phyloP scores from a whole-genome alignment of 1,139 yeast species.

The Yueomyces sp. region DNA sequence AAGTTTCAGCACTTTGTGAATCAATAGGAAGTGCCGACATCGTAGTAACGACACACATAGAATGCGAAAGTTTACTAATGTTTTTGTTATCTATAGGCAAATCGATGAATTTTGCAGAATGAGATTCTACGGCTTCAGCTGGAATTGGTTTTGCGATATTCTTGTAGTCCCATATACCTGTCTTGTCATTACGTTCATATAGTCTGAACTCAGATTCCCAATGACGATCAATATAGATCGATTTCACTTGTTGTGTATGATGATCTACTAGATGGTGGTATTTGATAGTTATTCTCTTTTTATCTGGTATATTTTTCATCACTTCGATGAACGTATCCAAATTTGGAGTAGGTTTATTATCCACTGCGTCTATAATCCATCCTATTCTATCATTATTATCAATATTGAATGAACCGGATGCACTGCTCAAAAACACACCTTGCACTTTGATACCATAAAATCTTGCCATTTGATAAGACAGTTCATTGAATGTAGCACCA shows the following conservation, averaged over 20 bases:
- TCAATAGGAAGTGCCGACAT: conserved; percentile 61
- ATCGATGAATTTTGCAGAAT: conserved; percentile 58
- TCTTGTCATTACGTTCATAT: conserved; percentile 64
- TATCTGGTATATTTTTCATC: conserved; percentile 67
- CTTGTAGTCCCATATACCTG: conserved; percentile 82
- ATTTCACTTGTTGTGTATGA: conserved; percentile 53
- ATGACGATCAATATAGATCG: conserved; percentile 69
- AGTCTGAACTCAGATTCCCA: conserved; percentile 66
- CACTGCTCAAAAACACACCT: conserved; percentile 73
- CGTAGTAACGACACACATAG: conserved; percentile 59
- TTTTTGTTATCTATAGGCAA: conserved; percentile 48
- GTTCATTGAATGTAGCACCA: conserved; percentile 76
- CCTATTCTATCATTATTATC: conserved; percentile 48
- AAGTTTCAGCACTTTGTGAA: conserved; percentile 52
- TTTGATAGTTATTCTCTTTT: conserved; percentile 55
- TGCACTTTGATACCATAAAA: conserved; percentile 69
- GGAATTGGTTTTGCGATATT: conserved; percentile 57
- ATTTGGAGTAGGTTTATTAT: conserved; percentile 60
- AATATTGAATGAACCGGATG: conserved; percentile 65
- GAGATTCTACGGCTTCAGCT: conserved; percentile 38
- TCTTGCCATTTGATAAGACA: conserved; percentile 83
- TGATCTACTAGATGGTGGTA: conserved; percentile 74
- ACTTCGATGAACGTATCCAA: conserved; percentile 67
- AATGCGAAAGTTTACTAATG: conserved; percentile 41
- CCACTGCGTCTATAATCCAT: conserved; percentile 70